These are phyloP conservation scores for Setomelanomma holmii DNA, from an alignment of 2,329 filamentous ascomycete species.

Conservation along the genomic window DNA sequence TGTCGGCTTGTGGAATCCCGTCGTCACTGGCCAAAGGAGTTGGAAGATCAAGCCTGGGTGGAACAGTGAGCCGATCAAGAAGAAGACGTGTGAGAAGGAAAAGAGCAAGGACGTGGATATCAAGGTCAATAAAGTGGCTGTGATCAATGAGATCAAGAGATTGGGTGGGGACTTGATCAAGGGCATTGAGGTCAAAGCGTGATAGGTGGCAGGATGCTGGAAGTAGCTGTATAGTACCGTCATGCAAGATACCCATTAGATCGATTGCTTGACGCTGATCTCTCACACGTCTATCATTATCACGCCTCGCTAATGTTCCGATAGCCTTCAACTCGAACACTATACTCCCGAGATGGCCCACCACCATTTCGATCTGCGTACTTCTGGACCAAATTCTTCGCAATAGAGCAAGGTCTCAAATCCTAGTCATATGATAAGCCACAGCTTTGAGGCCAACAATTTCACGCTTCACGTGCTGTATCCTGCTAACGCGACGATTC, in stretches of 20 bases:
- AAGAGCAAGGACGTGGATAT: slow-evolving; percentile 59
- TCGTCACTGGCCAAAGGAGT: slow-evolving; percentile 56
- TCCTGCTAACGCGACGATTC: not conserved
- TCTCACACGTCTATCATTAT: too few relatives aligned
- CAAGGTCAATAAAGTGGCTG: slow-evolving; percentile 70
- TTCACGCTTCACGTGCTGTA: not conserved
- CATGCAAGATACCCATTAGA: not conserved
- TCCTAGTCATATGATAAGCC: too few relatives aligned
- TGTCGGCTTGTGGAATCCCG: slow-evolving; percentile 71
- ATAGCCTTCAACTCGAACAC: too few relatives aligned
- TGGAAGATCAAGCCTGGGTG: slow-evolving; percentile 77
- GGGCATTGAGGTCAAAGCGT: slow-evolving; percentile 32
- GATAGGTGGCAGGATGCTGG: not conserved
- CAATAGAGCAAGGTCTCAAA: too few relatives aligned
- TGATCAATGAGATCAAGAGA: slow-evolving; percentile 75
- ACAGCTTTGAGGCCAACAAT: not conserved
- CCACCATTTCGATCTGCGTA: too few relatives aligned
- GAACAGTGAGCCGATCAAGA: slow-evolving; percentile 64
- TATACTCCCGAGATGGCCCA: too few relatives aligned
- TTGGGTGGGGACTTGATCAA: slow-evolving; percentile 66
- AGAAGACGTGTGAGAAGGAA: slow-evolving; percentile 34
- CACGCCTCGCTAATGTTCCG: too few relatives aligned
- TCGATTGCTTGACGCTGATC: not conserved
- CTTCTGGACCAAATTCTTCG: too few relatives aligned
- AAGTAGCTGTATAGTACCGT: not conserved